Conservation (phyloP, 1,284 basidiomycete species). For the Malassezia obtusa region DNA sequence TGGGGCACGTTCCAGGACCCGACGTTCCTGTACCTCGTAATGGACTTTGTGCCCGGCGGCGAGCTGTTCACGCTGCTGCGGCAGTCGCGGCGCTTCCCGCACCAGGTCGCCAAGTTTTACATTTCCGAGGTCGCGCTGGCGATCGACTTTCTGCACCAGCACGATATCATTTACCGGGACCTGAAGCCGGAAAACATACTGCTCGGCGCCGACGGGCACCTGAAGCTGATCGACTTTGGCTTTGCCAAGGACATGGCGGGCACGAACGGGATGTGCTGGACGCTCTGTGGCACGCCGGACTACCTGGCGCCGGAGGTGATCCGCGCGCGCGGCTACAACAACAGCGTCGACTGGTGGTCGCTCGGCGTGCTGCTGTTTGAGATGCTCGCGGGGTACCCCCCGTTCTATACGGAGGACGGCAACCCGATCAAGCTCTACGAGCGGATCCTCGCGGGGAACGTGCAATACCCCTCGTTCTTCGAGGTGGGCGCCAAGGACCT, state of each 20-base stretch:
- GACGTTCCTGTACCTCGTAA: constrained; percentile 95
- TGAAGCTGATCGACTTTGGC: constrained; percentile 96
- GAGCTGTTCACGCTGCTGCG: constrained; percentile 65
- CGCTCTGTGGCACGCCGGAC: constrained; percentile 79
- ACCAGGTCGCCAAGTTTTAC: constrained; percentile 97
- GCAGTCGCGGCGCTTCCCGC: constrained; percentile 73
- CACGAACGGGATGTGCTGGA: constrained; percentile 76
- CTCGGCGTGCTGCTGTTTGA: constrained; percentile 73
- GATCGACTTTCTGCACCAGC: constrained; percentile 78
- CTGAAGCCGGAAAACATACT: constrained; percentile 96
- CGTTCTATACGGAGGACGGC: constrained; percentile 52
- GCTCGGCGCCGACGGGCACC: constrained; percentile 83
- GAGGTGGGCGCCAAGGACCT: constrained; percentile 71
- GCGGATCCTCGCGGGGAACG: constrained; percentile 77
- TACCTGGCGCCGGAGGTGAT: constrained; percentile 59
- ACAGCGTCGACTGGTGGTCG: constrained; percentile 97
- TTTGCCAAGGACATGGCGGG: constrained; percentile 73
- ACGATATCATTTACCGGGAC: constrained; percentile 92
- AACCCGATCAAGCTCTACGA: constrained; percentile 74
- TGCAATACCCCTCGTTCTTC: constrained; percentile 81
- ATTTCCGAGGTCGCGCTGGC: constrained; percentile 93
- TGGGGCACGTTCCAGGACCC: constrained; percentile 96
- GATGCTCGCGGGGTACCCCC: constrained; percentile 52
- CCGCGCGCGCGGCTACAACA: constrained; percentile 84
- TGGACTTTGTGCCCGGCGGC: constrained; percentile 98